Base-by-base conservation (phyloP, 306 rosid genomes). In the Rubus parviflorus region DNA sequence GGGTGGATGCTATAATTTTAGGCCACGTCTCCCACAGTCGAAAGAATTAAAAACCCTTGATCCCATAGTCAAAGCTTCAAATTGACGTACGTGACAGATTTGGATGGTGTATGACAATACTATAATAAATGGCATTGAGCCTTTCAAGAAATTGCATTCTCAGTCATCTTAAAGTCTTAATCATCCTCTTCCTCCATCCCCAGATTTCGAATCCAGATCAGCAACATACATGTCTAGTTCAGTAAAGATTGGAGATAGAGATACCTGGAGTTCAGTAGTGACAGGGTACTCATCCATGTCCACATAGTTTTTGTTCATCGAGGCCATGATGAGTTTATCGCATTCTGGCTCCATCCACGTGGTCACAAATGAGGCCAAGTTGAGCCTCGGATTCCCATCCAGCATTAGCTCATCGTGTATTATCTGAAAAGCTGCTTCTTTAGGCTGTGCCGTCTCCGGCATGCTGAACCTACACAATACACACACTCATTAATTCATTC, bases 201-300 rank as follows among this genome's bases (percentile, higher is more conserved):
- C n/a, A 61, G 42, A 30, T 61, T 40, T 61, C 15, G 0, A 61
- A 25, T 62, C n/a, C 2, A 25, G n/a, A 30, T 60, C 65, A 11
- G 30, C 20, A 57, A 57, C 35, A 20, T 20, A 3, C 8, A 3
- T 23, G 23, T 58, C 2, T 20, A n/a, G 1, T 30, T 57, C 20
- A 57, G 63, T 60, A n/a, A 56, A 20, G 35, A 20, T 0, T 56
- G 62, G 30, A 20, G 35, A 54, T 5, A 51, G 2, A 51, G 53
- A 7, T 2, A 87, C 98, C 88, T 90, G 97, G 41, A 93, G 90
- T 43, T 93, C 98, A 30, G 98, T 93, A 81, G 98, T 93, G 77
- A 91, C 93, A 15, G 98, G 98, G 77, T 93, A 93, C 77, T 93
- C 98, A 8, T 93, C 98, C 98, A 91, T 91, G 82, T 93, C 98